Percentiles rank a stretch among this genome's conserved stretches.
Evolutionary conservation across 768 basidiomycete genomes (phyloP).

Genomic region (Daedaleopsis sinensis): DNA sequence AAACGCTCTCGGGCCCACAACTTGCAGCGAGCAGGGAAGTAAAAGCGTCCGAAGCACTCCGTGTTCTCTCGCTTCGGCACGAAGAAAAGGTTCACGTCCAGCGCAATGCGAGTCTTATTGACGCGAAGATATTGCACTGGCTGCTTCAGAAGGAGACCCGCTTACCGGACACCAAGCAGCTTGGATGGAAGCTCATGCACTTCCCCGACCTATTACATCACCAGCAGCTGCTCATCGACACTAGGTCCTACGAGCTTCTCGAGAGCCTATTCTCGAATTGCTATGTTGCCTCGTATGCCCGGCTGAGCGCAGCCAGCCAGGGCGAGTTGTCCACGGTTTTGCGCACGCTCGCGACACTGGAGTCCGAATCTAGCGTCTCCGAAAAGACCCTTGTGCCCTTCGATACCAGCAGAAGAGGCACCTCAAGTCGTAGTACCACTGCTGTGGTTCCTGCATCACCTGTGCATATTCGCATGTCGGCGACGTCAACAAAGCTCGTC

Average conservation of each 20-base stretch:
- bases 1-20: background rate
- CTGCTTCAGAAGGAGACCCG: background rate
- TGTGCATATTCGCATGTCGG: background rate
- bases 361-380: background rate
- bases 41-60: background rate
- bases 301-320: background rate
- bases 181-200: background rate
- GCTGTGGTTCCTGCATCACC: too few relatives aligned
- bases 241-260: background rate
- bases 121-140: slow-evolving; percentile 1
- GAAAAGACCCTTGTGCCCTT: too few relatives aligned
- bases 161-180: background rate
- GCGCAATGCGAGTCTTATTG: slow-evolving; percentile 1
- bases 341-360: background rate
- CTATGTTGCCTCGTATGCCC: background rate
- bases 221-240: slow-evolving; percentile 1
- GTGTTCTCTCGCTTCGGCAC: background rate
- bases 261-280: background rate
- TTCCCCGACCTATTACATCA: slow-evolving; percentile 1
- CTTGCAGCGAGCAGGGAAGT: background rate
- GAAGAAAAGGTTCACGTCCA: slow-evolving; percentile 2
- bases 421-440: too few relatives aligned
- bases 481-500: background rate
- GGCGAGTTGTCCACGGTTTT: background rate
- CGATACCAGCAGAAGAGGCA: too few relatives aligned